Percentiles rank a stretch among this genome's conserved stretches.
These are phyloP conservation scores for Melastoma candidum DNA, from an alignment of 441 rosid genomes.

Conservation along the genomic window DNA sequence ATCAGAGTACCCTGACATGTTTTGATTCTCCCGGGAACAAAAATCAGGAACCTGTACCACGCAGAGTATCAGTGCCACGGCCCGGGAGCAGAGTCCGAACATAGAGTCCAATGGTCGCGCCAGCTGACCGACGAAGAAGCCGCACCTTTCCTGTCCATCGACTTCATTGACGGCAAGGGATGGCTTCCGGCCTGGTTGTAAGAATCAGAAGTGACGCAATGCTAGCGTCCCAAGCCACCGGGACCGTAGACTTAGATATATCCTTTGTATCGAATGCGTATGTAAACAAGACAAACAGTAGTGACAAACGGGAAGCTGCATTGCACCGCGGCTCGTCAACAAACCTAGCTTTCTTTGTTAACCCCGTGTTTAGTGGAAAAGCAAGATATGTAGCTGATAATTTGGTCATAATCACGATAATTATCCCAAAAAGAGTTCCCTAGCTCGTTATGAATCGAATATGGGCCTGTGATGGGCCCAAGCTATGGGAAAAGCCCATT, in stretches of 20 bases:
- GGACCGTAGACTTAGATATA: background rate
- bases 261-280: too few relatives aligned
- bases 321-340: too few relatives aligned
- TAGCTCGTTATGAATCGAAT: too few relatives aligned
- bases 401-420: too few relatives aligned
- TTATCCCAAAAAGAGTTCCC: too few relatives aligned
- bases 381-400: too few relatives aligned
- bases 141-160: slow-evolving; percentile 38
- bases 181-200: slow-evolving; percentile 67
- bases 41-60: slow-evolving; percentile 44
- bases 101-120: slow-evolving; percentile 47
- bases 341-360: too few relatives aligned
- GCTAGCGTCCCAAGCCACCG: background rate
- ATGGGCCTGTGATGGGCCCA: too few relatives aligned
- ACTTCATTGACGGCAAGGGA: slow-evolving; percentile 51
- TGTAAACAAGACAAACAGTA: too few relatives aligned
- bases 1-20: background rate
- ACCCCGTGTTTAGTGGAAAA: too few relatives aligned
- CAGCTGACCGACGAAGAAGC: slow-evolving; percentile 60
- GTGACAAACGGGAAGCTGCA: too few relatives aligned
- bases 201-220: background rate
- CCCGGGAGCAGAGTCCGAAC: slow-evolving; percentile 46
- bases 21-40: background rate
- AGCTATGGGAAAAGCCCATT: too few relatives aligned
- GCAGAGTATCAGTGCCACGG: slow-evolving; percentile 66